Percentiles rank a stretch among this genome's conserved stretches.
Conservation (phyloP, 352 stramenopile genomes). For the Globisporangium lucens region DNA sequence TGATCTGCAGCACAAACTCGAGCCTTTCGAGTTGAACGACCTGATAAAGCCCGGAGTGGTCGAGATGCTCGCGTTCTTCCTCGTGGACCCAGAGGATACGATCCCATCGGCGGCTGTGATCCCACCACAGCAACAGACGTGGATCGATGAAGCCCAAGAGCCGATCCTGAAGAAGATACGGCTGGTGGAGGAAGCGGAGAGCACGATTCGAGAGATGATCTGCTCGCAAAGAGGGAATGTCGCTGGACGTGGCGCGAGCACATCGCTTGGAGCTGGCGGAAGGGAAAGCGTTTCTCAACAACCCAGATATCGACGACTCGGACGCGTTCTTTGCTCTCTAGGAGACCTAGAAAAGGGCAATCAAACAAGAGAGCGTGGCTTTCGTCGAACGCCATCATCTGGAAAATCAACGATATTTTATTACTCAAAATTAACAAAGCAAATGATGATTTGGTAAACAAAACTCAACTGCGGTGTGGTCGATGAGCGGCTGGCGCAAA, state of each 20-base stretch:
- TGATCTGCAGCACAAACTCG: slow-evolving; percentile 35
- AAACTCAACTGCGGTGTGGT: too few species aligned
- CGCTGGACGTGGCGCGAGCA: slow-evolving; percentile 18
- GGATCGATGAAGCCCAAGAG: slow-evolving; percentile 17
- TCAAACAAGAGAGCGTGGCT: too few species aligned
- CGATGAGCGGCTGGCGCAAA: too few species aligned
- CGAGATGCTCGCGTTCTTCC: slow-evolving; percentile 50
- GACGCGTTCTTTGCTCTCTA: slow-evolving; percentile 9
- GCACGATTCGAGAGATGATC: slow-evolving; percentile 22
- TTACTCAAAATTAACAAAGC: too few species aligned
- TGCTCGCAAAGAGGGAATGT: slow-evolving; percentile 1
- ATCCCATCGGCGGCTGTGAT: slow-evolving; percentile 36
- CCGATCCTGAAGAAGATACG: slow-evolving; percentile 11
- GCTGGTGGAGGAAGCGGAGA: slow-evolving; percentile 15
- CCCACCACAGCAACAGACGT: slow-evolving; percentile 36
- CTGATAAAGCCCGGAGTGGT: slow-evolving; percentile 23
- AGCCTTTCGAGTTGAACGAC: slow-evolving; percentile 41
- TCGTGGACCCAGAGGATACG: slow-evolving; percentile 31
- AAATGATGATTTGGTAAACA: too few species aligned
- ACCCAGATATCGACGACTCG: neutral
- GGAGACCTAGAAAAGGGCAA: neutral
- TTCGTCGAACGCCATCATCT: too few species aligned
- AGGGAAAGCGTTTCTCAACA: slow-evolving; percentile 5
- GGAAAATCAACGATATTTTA: too few species aligned
- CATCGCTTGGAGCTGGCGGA: slow-evolving; percentile 26